Evolutionary conservation across 495 filamentous ascomycete genomes (phyloP).

Genomic region (Chaetomidium leptoderma): DNA sequence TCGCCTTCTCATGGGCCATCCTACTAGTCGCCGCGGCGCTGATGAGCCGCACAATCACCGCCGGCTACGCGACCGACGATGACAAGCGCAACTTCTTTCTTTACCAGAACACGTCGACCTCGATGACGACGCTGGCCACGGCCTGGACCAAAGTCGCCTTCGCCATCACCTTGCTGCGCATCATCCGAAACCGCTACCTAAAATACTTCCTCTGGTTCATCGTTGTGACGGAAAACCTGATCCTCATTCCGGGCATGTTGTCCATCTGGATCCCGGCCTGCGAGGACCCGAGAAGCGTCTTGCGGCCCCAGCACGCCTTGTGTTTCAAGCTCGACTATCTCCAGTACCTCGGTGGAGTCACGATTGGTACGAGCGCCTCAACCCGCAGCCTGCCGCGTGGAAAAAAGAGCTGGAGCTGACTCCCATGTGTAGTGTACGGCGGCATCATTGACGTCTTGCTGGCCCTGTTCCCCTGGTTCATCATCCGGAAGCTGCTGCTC

Average conservation of each 20-base stretch:
- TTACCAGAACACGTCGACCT: constrained; percentile 18
- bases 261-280: constrained; percentile 24
- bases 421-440: constrained; percentile 15
- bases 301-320: constrained; percentile 10
- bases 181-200: constrained; percentile 10
- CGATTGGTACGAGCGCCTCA: constrained; percentile 12
- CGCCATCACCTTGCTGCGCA: constrained; percentile 20
- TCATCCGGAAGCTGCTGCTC: constrained; percentile 33
- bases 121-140: constrained; percentile 20
- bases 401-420: neutral
- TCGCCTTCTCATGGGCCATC: constrained; percentile 17
- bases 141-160: constrained; percentile 25
- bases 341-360: constrained; percentile 18
- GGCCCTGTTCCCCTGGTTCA: constrained; percentile 32
- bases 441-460: constrained; percentile 35
- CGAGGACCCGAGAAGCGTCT: constrained; percentile 14
- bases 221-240: constrained; percentile 20
- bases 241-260: constrained; percentile 19
- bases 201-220: constrained; percentile 18
- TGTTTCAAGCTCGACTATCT: constrained; percentile 11
- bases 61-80: constrained; percentile 13
- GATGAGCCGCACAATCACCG: constrained; percentile 14
- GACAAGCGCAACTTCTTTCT: constrained; percentile 15
- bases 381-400: neutral
- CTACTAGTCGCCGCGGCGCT: constrained; percentile 17